phyloP scores from a whole-genome alignment of 176 grass and related monocot species.

The Leersia perrieri region DNA sequence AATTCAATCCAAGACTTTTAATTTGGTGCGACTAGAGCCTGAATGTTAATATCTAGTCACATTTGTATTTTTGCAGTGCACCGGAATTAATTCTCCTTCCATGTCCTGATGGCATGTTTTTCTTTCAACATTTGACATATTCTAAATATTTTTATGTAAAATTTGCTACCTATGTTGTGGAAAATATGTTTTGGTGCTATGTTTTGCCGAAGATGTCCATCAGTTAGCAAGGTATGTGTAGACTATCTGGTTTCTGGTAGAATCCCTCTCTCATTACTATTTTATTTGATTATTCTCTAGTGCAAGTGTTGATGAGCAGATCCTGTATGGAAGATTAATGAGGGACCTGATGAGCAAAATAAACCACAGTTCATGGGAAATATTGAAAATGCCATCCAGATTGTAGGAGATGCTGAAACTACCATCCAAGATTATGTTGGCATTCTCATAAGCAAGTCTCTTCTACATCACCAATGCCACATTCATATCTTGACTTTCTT shows the following conservation, averaged over 20 bases:
- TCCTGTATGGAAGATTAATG: constrained; percentile 95
- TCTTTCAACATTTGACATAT: not conserved
- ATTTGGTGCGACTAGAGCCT: not conserved
- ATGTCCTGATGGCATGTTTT: not conserved
- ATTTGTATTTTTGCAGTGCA: not conserved
- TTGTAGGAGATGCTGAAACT: constrained; percentile 73
- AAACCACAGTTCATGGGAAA: constrained; percentile 86
- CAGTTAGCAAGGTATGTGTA: constrained; percentile 69
- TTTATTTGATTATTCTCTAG: constrained; percentile 38
- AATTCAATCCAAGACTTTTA: not conserved
- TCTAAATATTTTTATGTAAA: not conserved
- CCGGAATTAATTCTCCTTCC: not conserved
- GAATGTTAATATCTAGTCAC: constrained; percentile 4
- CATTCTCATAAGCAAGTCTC: constrained; percentile 85
- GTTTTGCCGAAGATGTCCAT: constrained; percentile 93
- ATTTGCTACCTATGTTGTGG: not conserved
- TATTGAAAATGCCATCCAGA: constrained; percentile 74
- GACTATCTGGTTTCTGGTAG: constrained; percentile 4
- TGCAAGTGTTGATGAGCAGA: constrained; percentile 86
- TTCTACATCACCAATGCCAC: not conserved
- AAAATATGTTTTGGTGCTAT: not conserved
- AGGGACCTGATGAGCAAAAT: constrained; percentile 81
- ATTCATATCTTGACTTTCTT: constrained; percentile 18
- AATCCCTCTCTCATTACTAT: not conserved
- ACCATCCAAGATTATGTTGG: constrained; percentile 94